phyloP scores from a whole-genome alignment of 331 rosid species.

The Malus hybrid region DNA sequence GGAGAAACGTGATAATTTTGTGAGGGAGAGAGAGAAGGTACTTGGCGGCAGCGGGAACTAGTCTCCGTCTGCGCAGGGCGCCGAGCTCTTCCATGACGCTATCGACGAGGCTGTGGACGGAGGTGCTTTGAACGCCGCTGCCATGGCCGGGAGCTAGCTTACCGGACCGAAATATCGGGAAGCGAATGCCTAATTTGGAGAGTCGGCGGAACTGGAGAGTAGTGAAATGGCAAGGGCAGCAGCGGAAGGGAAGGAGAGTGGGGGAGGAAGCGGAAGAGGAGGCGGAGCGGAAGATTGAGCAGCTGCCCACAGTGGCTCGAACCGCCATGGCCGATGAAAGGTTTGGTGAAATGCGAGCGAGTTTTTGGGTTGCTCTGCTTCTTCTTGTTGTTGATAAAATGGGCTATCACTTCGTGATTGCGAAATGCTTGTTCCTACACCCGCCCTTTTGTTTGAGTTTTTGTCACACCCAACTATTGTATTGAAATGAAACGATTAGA shows the following conservation, averaged over 20 bases:
- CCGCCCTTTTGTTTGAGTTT: background rate
- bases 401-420: background rate
- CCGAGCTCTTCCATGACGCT: constrained; percentile 61
- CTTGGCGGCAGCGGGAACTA: constrained; percentile 48
- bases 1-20: background rate
- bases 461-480: background rate
- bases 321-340: constrained; percentile 42
- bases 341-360: background rate
- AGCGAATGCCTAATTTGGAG: constrained; percentile 17
- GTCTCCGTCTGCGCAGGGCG: constrained; percentile 33
- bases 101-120: constrained; percentile 54
- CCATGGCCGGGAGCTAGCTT: constrained; percentile 21
- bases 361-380: background rate
- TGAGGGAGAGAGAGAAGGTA: constrained; percentile 6
- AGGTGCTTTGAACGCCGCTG: constrained; percentile 32
- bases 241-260: constrained; percentile 41
- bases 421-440: background rate
- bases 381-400: background rate
- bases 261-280: constrained; percentile 48
- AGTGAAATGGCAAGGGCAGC: constrained; percentile 26
- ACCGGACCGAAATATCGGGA: constrained; percentile 6
- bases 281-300: constrained; percentile 49
- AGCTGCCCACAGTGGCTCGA: constrained; percentile 48
- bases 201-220: constrained; percentile 12
- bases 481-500: too few relatives aligned